Evolutionary conservation across 768 basidiomycete genomes (phyloP).

Genomic region (Leucosporidium yakuticum): DNA sequence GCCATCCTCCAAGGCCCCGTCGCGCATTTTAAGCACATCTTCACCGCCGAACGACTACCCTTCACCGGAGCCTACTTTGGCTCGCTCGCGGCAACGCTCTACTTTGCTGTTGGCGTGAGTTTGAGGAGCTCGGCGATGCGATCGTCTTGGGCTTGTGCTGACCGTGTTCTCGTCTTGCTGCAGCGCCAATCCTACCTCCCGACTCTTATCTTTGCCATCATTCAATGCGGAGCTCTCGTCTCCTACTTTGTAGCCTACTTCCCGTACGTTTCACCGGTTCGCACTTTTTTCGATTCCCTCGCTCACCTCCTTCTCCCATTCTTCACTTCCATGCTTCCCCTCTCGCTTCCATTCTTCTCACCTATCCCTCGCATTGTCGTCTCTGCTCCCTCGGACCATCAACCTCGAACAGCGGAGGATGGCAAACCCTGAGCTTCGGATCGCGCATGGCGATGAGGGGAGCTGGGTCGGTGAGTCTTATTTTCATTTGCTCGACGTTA

Average conservation of each 20-base stretch:
- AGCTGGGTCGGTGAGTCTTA: slow-evolving; percentile 20
- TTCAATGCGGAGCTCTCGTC: slow-evolving; percentile 79
- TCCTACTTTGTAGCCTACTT: slow-evolving; percentile 92
- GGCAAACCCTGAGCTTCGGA: slow-evolving; percentile 28
- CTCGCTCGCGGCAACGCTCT: slow-evolving; percentile 78
- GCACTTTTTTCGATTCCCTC: background rate
- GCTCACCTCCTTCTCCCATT: no score
- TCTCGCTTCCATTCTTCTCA: no score
- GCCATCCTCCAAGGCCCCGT: slow-evolving; percentile 61
- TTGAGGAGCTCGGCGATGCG: background rate
- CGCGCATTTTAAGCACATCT: slow-evolving; percentile 79
- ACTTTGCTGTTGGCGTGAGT: slow-evolving; percentile 82
- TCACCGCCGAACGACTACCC: slow-evolving; percentile 41
- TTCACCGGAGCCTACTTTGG: slow-evolving; percentile 68
- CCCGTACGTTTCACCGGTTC: slow-evolving; percentile 57
- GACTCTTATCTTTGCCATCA: slow-evolving; percentile 69
- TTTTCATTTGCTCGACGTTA: background rate
- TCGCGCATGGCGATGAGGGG: slow-evolving; percentile 30
- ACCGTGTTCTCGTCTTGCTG: background rate
- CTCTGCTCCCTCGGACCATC: no score
- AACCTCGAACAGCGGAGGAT: slow-evolving; percentile 18
- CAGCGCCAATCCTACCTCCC: slow-evolving; percentile 80
- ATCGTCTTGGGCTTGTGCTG: no score
- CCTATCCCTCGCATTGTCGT: no score
- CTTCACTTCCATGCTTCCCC: no score